These are phyloP conservation scores for Bimuria novae-zelandiae DNA, from an alignment of 2,329 filamentous ascomycete species.

Conservation along the genomic window DNA sequence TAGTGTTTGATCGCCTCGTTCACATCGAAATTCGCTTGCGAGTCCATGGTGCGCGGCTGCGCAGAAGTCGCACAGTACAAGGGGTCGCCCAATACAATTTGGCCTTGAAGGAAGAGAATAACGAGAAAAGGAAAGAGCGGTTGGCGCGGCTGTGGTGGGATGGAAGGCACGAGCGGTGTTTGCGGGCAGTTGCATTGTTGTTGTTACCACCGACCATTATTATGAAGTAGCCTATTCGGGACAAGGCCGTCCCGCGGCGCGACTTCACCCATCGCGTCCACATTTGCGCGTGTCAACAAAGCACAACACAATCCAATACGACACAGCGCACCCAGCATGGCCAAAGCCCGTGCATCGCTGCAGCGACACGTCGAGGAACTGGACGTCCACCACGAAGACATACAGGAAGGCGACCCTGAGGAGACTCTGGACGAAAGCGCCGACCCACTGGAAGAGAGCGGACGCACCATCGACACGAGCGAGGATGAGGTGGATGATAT, in stretches of 20 bases:
- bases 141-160: conserved; percentile 7
- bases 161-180: conserved; percentile 15
- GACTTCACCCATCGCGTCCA: neutral
- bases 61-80: conserved; percentile 11
- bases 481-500: conserved; percentile 63
- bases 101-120: conserved; percentile 2
- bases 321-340: conserved; percentile 25
- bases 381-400: conserved; percentile 33
- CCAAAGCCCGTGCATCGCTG: conserved; percentile 35
- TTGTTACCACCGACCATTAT: too few species aligned
- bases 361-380: conserved; percentile 34
- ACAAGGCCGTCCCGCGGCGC: neutral
- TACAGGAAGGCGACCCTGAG: conserved; percentile 45
- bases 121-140: conserved; percentile 13
- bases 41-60: conserved; percentile 62
- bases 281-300: neutral
- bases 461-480: conserved; percentile 51
- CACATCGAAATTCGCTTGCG: conserved; percentile 82
- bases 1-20: conserved; percentile 96
- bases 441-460: conserved; percentile 56
- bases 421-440: conserved; percentile 54
- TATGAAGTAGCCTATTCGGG: conserved; percentile 26
- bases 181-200: conserved; percentile 19
- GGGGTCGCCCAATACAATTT: conserved; percentile 7
- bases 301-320: conserved; percentile 8